Evolutionary conservation across 1,284 basidiomycete species (phyloP).

Genomic region (Fomitiporia mediterranea): DNA sequence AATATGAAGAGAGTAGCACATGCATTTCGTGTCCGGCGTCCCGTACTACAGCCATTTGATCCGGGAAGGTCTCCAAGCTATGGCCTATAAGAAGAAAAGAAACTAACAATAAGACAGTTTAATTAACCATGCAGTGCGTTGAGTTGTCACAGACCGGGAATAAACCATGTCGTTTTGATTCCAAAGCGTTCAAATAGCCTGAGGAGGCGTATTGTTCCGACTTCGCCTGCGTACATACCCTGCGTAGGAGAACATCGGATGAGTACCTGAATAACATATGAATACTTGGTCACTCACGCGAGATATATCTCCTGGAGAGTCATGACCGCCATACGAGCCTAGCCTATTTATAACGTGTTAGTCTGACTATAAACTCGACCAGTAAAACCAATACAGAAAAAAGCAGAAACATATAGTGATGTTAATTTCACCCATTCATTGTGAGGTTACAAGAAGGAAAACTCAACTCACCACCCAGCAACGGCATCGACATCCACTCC

Average conservation of each 20-base stretch:
- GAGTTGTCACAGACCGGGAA: slow-evolving; percentile 45
- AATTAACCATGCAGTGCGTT: neutral
- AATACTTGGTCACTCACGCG: slow-evolving; percentile 34
- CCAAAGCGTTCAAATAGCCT: slow-evolving; percentile 70
- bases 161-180: slow-evolving; percentile 70
- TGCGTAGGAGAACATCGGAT: slow-evolving; percentile 22
- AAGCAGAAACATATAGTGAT: neutral
- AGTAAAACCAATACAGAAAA: neutral
- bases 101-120: neutral
- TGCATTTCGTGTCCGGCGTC: slow-evolving; percentile 69
- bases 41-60: slow-evolving; percentile 58
- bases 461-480: slow-evolving; percentile 53
- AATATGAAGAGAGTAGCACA: slow-evolving; percentile 21
- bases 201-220: slow-evolving; percentile 62
- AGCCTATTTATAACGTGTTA: slow-evolving; percentile 38
- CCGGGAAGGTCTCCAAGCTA: slow-evolving; percentile 65
- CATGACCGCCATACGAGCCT: slow-evolving; percentile 65
- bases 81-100: slow-evolving; percentile 51
- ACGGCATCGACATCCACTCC: slow-evolving; percentile 64
- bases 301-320: slow-evolving; percentile 62
- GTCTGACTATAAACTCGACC: neutral
- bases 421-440: neutral
- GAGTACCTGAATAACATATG: neutral
- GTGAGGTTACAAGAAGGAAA: no score
- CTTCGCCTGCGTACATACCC: slow-evolving; percentile 73